Conservation (phyloP, 306 rosid genomes). For the Prunus mira region DNA sequence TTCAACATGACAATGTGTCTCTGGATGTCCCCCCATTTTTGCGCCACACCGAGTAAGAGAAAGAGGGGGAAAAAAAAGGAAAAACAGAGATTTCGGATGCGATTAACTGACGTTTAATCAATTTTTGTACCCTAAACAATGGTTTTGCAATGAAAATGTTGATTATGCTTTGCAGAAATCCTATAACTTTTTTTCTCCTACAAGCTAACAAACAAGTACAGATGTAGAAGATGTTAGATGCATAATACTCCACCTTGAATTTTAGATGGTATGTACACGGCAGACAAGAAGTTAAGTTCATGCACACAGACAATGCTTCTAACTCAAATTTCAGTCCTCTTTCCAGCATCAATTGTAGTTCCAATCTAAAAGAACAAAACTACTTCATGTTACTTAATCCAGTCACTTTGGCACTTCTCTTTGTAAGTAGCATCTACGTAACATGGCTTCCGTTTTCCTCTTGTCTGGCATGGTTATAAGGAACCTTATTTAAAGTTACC, state of each 20-base stretch:
- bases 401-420: constrained; percentile 61
- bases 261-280: constrained; percentile 72
- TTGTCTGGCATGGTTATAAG: constrained; percentile 47
- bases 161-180: not conserved
- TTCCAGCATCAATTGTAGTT: constrained; percentile 65
- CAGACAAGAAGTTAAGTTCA: constrained; percentile 64
- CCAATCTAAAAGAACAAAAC: constrained; percentile 44
- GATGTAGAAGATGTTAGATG: constrained; percentile 23
- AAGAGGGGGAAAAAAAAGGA: no score
- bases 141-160: not conserved
- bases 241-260: constrained; percentile 40
- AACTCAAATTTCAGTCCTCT: constrained; percentile 91
- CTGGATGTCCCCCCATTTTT: no score
- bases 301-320: constrained; percentile 74
- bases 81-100: no score
- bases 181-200: not conserved
- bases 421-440: constrained; percentile 76
- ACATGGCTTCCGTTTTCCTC: constrained; percentile 66
- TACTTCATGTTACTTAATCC: constrained; percentile 5
- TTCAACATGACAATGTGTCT: no score
- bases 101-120: no score
- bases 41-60: no score
- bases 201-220: constrained; percentile 7
- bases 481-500: not conserved
- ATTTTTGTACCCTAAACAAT: not conserved